Percentiles rank a stretch among this genome's conserved stretches.
Evolutionary conservation across 2,329 filamentous ascomycete genomes (phyloP).

Genomic region (Fusarium oligoseptatum): DNA sequence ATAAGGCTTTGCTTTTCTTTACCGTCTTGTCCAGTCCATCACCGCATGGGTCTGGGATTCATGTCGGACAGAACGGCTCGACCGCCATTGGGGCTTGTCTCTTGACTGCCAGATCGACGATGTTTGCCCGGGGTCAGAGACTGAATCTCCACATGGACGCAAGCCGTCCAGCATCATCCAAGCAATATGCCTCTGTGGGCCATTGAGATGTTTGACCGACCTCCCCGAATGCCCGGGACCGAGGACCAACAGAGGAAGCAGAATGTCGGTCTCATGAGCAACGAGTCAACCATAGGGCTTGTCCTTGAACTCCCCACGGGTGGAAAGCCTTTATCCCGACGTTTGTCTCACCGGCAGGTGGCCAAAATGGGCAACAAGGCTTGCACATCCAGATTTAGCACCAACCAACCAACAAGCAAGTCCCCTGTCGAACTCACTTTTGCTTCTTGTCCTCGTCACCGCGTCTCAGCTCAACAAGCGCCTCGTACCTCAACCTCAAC

Average conservation of each 20-base stretch:
- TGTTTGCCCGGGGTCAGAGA: slow-evolving; percentile 3
- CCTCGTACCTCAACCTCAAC: slow-evolving; percentile 35
- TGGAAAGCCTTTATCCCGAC: slow-evolving; percentile 26
- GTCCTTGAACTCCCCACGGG: slow-evolving; percentile 4
- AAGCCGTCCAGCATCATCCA: slow-evolving; percentile 14
- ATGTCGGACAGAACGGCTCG: slow-evolving; percentile 2
- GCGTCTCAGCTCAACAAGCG: slow-evolving; percentile 40
- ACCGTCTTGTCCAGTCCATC: slow-evolving; percentile 1
- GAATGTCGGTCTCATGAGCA: not conserved
- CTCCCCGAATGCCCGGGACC: slow-evolving; percentile 3
- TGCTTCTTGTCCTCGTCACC: slow-evolving; percentile 17
- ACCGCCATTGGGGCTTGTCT: slow-evolving; percentile 18
- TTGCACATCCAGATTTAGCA: slow-evolving; percentile 36
- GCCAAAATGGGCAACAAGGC: slow-evolving; percentile 29
- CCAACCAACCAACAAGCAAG: slow-evolving; percentile 25
- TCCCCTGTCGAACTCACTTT: slow-evolving; percentile 31
- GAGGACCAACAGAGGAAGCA: slow-evolving; percentile 7
- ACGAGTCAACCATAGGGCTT: slow-evolving; percentile 3
- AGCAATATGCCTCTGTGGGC: slow-evolving; percentile 2
- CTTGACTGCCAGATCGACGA: slow-evolving; percentile 20
- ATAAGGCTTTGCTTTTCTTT: slow-evolving; percentile 3
- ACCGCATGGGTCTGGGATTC: slow-evolving; percentile 11
- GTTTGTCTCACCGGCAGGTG: slow-evolving; percentile 40
- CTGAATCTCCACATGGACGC: slow-evolving; percentile 3
- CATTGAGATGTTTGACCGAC: not conserved